A percentile compares a stretch with the other conserved stretches of the same genome.
phyloP scores from a whole-genome alignment of 2,329 filamentous ascomycete species.

The Kalmusia sp. region DNA sequence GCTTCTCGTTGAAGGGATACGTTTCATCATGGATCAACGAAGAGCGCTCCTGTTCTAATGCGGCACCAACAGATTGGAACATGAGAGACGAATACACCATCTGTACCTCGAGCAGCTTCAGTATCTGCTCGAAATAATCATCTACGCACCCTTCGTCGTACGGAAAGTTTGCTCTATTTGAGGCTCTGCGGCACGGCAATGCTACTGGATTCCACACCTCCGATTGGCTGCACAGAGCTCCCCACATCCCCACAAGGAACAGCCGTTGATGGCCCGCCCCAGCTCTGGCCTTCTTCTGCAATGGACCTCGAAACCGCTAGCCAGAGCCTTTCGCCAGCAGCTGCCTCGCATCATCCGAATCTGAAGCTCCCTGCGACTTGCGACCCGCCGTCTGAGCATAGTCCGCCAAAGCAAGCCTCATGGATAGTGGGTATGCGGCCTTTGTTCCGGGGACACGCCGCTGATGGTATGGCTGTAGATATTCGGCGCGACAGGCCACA shows the following conservation, averaged over 20 bases:
- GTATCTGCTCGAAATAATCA: too few species aligned
- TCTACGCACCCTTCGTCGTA: too few species aligned
- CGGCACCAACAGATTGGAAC: background rate
- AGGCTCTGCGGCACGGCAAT: slow-evolving; percentile 19
- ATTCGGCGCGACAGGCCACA: slow-evolving; percentile 96
- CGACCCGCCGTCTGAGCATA: slow-evolving; percentile 77
- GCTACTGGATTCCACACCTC: slow-evolving; percentile 15
- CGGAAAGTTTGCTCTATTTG: slow-evolving; percentile 20
- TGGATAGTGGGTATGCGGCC: slow-evolving; percentile 75
- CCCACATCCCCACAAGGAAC: slow-evolving; percentile 31
- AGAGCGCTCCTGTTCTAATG: slow-evolving; percentile 18
- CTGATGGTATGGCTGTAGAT: slow-evolving; percentile 56
- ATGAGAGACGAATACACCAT: background rate
- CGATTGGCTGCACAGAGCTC: slow-evolving; percentile 36
- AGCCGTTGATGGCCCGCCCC: slow-evolving; percentile 16
- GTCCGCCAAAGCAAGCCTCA: slow-evolving; percentile 76
- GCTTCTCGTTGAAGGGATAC: slow-evolving; percentile 32
- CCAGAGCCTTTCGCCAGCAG: slow-evolving; percentile 46
- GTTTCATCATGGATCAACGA: slow-evolving; percentile 35
- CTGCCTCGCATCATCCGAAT: slow-evolving; percentile 46
- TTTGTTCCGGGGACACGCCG: background rate
- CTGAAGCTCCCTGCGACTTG: slow-evolving; percentile 80
- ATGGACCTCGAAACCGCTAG: slow-evolving; percentile 47
- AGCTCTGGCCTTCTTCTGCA: slow-evolving; percentile 9
- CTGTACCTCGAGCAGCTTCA: background rate